These are phyloP conservation scores for Cyberlindnera mycetangii DNA, from an alignment of 805 yeast species.

Conservation along the genomic window DNA sequence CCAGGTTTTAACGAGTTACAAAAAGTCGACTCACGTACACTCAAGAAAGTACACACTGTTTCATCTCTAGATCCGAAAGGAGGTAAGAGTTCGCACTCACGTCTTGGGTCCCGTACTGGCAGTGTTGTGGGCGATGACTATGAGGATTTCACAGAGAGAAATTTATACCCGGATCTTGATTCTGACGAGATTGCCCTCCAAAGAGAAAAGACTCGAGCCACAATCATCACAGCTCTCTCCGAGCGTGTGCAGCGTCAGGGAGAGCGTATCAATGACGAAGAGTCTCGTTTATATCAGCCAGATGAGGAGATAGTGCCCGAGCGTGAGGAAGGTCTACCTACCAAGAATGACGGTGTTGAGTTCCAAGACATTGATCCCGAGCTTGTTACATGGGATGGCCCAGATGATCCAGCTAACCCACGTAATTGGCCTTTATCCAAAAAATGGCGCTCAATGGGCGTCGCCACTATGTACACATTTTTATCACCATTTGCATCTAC, in stretches of 20 bases:
- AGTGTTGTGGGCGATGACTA: slow-evolving; percentile 10
- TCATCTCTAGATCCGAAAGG: slow-evolving; percentile 14
- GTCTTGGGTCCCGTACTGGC: slow-evolving; percentile 6
- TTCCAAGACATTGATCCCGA: slow-evolving; percentile 58
- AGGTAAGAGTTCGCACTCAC: not conserved
- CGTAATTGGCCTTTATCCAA: slow-evolving; percentile 50
- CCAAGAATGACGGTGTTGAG: slow-evolving; percentile 47
- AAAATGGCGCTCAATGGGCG: slow-evolving; percentile 42
- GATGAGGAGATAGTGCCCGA: slow-evolving; percentile 12
- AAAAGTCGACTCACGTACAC: not conserved
- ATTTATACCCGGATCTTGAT: slow-evolving; percentile 37
- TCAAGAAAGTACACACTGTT: slow-evolving; percentile 7
- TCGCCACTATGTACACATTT: slow-evolving; percentile 54
- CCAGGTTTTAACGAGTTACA: not conserved
- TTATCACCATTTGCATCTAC: slow-evolving; percentile 63
- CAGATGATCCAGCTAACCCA: slow-evolving; percentile 60
- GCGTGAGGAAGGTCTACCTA: slow-evolving; percentile 30
- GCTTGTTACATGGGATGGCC: slow-evolving; percentile 64
- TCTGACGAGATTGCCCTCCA: slow-evolving; percentile 37
- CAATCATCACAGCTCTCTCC: slow-evolving; percentile 38
- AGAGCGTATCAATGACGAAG: slow-evolving; percentile 9
- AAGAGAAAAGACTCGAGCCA: slow-evolving; percentile 42
- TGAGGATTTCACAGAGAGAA: slow-evolving; percentile 24
- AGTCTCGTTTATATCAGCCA: not conserved
- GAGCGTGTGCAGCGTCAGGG: slow-evolving; percentile 18